Conservation (phyloP, 306 rosid genomes). For the Casuarina cunninghamiana region DNA sequence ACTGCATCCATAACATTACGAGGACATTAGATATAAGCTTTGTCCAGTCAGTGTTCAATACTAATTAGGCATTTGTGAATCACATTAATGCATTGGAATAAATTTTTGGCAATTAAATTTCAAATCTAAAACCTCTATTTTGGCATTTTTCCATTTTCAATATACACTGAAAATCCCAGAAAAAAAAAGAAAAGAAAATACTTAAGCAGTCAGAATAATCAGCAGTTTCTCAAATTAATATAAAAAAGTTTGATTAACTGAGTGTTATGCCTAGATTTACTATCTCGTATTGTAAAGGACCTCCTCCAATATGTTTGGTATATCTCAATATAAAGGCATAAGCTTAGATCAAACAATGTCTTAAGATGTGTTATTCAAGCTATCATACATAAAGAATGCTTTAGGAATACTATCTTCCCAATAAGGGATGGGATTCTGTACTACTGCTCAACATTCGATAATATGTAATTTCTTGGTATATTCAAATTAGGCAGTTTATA, state of each 20-base stretch:
- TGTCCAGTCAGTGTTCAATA: not conserved
- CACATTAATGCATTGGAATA: not conserved
- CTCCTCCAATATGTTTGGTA: not conserved
- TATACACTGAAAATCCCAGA: too few relatives aligned
- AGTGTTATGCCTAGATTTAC: not conserved
- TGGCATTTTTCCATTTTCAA: not conserved
- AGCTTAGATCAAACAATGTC: not conserved
- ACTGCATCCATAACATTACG: conserved; percentile 47
- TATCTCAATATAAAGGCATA: not conserved
- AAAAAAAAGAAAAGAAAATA: too few relatives aligned
- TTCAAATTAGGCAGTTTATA: not conserved
- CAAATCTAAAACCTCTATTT: not conserved
- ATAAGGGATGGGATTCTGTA: not conserved
- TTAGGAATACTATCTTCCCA: not conserved
- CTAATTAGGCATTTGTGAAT: not conserved
- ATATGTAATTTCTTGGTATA: not conserved
- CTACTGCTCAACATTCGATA: not conserved
- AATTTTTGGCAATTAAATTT: not conserved
- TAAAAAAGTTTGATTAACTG: not conserved
- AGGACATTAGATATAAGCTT: conserved; percentile 7
- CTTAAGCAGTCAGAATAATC: not conserved
- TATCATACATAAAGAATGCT: too few relatives aligned
- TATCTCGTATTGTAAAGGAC: not conserved
- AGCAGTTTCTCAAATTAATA: not conserved
- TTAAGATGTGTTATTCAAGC: too few relatives aligned